These are phyloP conservation scores for Yarrowia osloensis DNA, from an alignment of 805 yeast species.

Conservation along the genomic window DNA sequence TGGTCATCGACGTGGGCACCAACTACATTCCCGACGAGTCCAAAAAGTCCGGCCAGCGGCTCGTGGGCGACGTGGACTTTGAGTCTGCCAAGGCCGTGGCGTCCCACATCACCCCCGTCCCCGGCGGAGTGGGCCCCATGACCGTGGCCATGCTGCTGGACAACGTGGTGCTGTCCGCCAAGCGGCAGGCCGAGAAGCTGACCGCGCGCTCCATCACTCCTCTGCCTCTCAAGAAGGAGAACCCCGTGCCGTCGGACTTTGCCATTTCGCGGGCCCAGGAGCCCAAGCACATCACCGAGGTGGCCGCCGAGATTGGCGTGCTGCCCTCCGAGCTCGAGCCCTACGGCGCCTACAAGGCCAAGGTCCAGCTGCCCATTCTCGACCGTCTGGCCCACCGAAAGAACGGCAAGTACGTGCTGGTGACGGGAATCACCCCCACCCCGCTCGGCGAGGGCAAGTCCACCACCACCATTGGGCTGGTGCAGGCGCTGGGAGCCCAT, in stretches of 20 bases:
- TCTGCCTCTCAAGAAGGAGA: conserved; percentile 52
- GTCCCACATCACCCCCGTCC: conserved; percentile 86
- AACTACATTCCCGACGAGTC: conserved; percentile 76
- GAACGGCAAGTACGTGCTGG: conserved; percentile 85
- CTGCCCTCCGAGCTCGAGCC: conserved; percentile 78
- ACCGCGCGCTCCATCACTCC: conserved; percentile 56
- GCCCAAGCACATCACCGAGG: conserved; percentile 76
- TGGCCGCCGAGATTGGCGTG: conserved; percentile 83
- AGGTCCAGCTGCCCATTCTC: conserved; percentile 69
- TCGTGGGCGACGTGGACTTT: conserved; percentile 93
- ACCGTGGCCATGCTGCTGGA: conserved; percentile 94
- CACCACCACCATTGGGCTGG: conserved; percentile 92
- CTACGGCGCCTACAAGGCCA: conserved; percentile 88
- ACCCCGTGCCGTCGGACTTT: conserved; percentile 88
- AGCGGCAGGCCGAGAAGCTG: conserved; percentile 51
- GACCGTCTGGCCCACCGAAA: conserved; percentile 64
- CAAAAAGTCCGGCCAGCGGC: conserved; percentile 73
- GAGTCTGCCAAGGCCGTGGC: conserved; percentile 63
- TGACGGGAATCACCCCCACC: conserved; percentile 97
- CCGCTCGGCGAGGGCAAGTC: conserved; percentile 98
- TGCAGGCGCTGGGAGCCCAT: conserved; percentile 93
- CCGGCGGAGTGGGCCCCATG: conserved; percentile 99
- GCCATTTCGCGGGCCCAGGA: conserved; percentile 84
- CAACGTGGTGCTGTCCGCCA: conserved; percentile 81
- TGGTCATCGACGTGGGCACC: conserved; percentile 95